A percentile compares a stretch with the other conserved stretches of the same genome.
Conservation (phyloP, 2,329 filamentous ascomycete species). For the Chrysosporium queenslandicum region DNA sequence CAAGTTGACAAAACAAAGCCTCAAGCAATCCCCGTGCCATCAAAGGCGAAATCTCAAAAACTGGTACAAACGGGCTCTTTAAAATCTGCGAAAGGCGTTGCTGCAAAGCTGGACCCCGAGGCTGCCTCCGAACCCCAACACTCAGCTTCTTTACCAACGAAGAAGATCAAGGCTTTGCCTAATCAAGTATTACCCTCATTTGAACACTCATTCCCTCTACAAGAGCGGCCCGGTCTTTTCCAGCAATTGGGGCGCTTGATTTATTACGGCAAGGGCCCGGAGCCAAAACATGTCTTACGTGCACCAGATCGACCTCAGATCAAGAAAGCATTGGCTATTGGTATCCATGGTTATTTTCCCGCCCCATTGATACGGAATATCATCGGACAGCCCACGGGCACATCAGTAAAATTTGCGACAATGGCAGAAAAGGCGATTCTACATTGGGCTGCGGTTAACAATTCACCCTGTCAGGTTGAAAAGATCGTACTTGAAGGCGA, state of each 20-base stretch:
- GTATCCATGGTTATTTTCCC: constrained; percentile 89
- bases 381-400: constrained; percentile 89
- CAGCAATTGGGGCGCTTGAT: constrained; percentile 42
- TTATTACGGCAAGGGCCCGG: constrained; percentile 46
- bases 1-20: background rate
- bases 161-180: constrained; percentile 26
- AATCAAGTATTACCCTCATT: constrained; percentile 43
- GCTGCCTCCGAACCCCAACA: constrained; percentile 14
- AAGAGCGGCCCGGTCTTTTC: constrained; percentile 53
- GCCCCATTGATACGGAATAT: constrained; percentile 78
- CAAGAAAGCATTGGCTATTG: constrained; percentile 81
- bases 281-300: constrained; percentile 60
- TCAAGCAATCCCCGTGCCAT: constrained; percentile 3
- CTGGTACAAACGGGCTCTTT: constrained; percentile 13
- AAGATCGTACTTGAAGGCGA: constrained; percentile 93
- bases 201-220: constrained; percentile 36
- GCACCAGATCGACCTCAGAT: constrained; percentile 60
- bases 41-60: constrained; percentile 22
- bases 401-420: constrained; percentile 84
- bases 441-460: constrained; percentile 66
- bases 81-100: background rate
- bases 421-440: constrained; percentile 75
- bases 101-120: background rate
- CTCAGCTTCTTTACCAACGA: constrained; percentile 4
- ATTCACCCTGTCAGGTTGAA: constrained; percentile 72